Evolutionary conservation across 2,329 filamentous ascomycete genomes (phyloP), one percentile per base, ranked within the genome.

Genomic region (Grosmannia clavigera): DNA sequence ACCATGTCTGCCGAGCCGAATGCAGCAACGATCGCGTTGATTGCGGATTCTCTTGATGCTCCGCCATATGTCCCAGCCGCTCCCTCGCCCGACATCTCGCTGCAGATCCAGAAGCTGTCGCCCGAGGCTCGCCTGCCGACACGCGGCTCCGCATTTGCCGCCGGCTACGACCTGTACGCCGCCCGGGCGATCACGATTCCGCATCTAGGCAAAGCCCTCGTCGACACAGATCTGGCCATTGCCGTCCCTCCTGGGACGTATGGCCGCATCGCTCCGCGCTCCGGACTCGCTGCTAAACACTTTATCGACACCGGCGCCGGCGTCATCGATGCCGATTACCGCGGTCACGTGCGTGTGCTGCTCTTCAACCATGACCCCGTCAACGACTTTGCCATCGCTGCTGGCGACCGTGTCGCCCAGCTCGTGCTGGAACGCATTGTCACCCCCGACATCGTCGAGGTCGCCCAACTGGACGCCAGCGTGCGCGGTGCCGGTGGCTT

Each of bases 241-340:
- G 89, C 91, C 31, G 88, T 96, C 56, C 94, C 94, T 0, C 87
- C 83, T 5, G 91, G 90, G 58, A 96, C 92, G 14, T 97, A 97
- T 71, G 92, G 92, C 66, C 87, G 92, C 61, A 84, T 96, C 60
- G 92, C 92, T 3, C 92, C 92, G 11, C 88, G 92, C 65, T 94
- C 89, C n/a, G 91, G 91, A 55, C 85, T 96, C 43, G 92, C 92
- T 2, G 80, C 85, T 62, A 99, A 99, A 78, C 85, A 97, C 76
- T 94, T 92, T 75, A 97, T 99, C 71, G 91, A 96, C 73, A 94
- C 89, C 0, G 91, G 95, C 64, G 94, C 94, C 0, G 94, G 94
- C 59, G 94, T 99, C 65, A 97, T 99, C 68, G 94, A 99, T 73
- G 92, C 92, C 40, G 94, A 99, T 74, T 99, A 99, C 78, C 83